Conservation (phyloP, 2,329 filamentous ascomycete genomes). For the Tolypocladium nubicola region DNA sequence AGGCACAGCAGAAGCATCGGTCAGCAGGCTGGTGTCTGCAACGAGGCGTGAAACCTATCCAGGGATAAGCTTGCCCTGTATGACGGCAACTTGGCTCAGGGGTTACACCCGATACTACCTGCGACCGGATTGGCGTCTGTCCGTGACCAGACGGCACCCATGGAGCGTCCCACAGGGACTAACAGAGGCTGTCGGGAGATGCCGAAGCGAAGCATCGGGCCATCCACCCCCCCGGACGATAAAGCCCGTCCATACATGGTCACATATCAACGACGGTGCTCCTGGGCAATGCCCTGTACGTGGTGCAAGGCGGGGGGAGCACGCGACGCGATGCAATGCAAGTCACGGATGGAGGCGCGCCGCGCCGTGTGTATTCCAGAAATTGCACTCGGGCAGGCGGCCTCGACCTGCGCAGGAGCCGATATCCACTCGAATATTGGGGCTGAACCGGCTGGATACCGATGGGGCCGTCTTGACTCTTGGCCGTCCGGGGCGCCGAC, state of each 20-base stretch:
- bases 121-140: conserved; percentile 8
- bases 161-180: background rate
- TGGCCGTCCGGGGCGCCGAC: background rate
- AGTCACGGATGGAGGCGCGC: background rate
- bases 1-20: background rate
- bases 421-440: no score
- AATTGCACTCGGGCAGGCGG: background rate
- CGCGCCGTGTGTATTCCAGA: background rate
- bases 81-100: conserved; percentile 5
- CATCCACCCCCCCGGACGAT: background rate
- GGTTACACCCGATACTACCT: conserved; percentile 6
- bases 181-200: conserved; percentile 4
- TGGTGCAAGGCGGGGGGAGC: background rate
- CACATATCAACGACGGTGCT: background rate
- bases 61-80: conserved; percentile 4
- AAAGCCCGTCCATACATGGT: background rate
- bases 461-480: background rate
- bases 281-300: background rate
- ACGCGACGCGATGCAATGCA: background rate
- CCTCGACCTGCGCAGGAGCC: background rate
- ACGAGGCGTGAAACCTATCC: conserved; percentile 9
- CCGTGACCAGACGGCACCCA: conserved; percentile 3
- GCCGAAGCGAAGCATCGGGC: conserved; percentile 3
- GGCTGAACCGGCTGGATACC: background rate
- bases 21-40: conserved; percentile 4